Percentiles rank a stretch among this genome's conserved stretches.
Conservation (phyloP, 1,139 yeast genomes). For the Sugiyamaella xylanicola region DNA sequence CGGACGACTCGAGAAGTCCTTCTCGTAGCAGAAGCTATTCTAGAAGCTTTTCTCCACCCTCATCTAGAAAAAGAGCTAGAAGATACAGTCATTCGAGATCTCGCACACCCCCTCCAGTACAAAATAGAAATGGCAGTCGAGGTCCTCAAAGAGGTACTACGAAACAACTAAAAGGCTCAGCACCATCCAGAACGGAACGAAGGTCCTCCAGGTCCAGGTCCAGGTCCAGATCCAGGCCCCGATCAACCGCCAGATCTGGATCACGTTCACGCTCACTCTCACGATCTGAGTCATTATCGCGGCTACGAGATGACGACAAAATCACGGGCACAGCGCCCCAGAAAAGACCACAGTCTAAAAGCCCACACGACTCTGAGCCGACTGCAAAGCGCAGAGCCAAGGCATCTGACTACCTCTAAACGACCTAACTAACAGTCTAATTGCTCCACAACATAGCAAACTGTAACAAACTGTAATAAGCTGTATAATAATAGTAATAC, state of each 20-base stretch:
- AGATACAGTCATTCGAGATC: conserved; percentile 32
- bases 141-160: too few relatives aligned
- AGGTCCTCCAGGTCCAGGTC: background rate
- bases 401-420: conserved; percentile 26
- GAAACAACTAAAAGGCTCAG: too few relatives aligned
- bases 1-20: background rate
- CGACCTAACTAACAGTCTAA: too few relatives aligned
- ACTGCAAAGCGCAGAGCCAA: conserved; percentile 21
- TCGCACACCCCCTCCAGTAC: conserved; percentile 28
- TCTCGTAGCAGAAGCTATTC: conserved; percentile 1
- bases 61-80: conserved; percentile 21
- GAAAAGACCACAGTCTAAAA: background rate
- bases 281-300: background rate
- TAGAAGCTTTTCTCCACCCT: background rate
- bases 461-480: background rate
- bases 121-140: too few relatives aligned
- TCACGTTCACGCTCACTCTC: background rate
- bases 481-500: background rate
- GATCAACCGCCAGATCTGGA: background rate
- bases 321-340: background rate
- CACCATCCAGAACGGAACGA: background rate
- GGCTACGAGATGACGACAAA: background rate
- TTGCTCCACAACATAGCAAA: too few relatives aligned
- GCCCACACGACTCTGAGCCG: background rate
- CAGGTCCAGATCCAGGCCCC: background rate